Percentiles rank a stretch among this genome's conserved stretches.
These are phyloP conservation scores for Nothomitra cinnamomea DNA, from an alignment of 2,329 filamentous ascomycete species.

Conservation along the genomic window DNA sequence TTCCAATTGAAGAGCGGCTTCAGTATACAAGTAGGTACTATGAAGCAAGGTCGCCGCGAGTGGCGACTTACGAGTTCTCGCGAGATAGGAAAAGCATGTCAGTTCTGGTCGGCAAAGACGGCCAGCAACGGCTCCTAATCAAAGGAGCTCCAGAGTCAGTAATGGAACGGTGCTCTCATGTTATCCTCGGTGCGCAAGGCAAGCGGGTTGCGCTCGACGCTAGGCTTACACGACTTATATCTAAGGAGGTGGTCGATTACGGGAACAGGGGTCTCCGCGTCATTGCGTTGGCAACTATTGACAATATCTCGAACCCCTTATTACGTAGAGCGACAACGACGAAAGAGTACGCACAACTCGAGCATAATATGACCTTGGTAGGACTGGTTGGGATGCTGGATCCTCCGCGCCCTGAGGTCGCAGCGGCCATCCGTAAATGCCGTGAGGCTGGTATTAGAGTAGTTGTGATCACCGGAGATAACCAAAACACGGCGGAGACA, in stretches of 20 bases:
- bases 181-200: slow-evolving; percentile 60
- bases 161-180: slow-evolving; percentile 76
- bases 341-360: slow-evolving; percentile 67
- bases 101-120: slow-evolving; percentile 59
- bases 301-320: slow-evolving; percentile 57
- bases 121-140: slow-evolving; percentile 66
- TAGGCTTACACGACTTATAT: slow-evolving; percentile 51
- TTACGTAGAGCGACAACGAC: slow-evolving; percentile 63
- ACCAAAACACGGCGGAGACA: slow-evolving; percentile 91
- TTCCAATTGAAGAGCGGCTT: slow-evolving; percentile 42
- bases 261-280: slow-evolving; percentile 86
- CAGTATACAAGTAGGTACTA: slow-evolving; percentile 76
- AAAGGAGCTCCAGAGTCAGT: slow-evolving; percentile 95
- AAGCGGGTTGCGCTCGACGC: slow-evolving; percentile 56
- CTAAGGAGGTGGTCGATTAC: slow-evolving; percentile 72
- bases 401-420: slow-evolving; percentile 83
- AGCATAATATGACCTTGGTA: slow-evolving; percentile 87
- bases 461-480: slow-evolving; percentile 96
- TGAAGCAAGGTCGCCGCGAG: slow-evolving; percentile 53
- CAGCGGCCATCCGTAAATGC: slow-evolving; percentile 72
- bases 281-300: slow-evolving; percentile 76
- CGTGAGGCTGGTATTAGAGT: slow-evolving; percentile 87
- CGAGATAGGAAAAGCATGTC: slow-evolving; percentile 99
- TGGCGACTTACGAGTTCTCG: slow-evolving; percentile 92
- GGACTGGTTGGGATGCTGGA: slow-evolving; percentile 94